Percentiles rank a stretch among this genome's conserved stretches.
phyloP scores from a whole-genome alignment of 495 filamentous ascomycete species.

The Aspergillus saccharolyticus region DNA sequence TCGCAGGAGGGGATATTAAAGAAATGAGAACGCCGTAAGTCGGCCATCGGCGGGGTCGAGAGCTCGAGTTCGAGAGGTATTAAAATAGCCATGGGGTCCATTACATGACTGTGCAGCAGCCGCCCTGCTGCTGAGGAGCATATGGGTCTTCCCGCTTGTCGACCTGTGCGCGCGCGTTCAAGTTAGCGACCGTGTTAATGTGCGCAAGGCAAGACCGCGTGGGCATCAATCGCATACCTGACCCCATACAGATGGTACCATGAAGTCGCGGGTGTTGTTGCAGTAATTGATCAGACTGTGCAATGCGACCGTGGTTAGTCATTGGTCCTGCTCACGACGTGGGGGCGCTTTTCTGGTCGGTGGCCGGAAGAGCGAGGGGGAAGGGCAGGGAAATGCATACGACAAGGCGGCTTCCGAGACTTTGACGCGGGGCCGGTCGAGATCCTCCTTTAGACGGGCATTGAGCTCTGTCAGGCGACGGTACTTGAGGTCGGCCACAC shows the following conservation, averaged over 20 bases:
- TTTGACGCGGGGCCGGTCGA: conserved; percentile 89
- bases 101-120: conserved; percentile 95
- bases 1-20: conserved; percentile 30
- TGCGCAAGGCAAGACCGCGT: background rate
- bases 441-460: conserved; percentile 85
- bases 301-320: conserved; percentile 18
- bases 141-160: conserved; percentile 95
- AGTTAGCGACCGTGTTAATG: conserved; percentile 1
- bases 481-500: conserved; percentile 96
- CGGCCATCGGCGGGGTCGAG: conserved; percentile 4
- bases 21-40: conserved; percentile 6
- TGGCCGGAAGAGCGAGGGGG: background rate
- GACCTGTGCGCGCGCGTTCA: conserved; percentile 42
- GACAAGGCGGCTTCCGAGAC: conserved; percentile 91
- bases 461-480: conserved; percentile 95
- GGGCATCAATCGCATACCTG: conserved; percentile 52
- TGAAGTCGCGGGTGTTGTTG: conserved; percentile 94
- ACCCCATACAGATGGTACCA: conserved; percentile 97
- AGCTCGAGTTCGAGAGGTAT: background rate
- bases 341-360: background rate
- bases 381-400: conserved; percentile 48
- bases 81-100: conserved; percentile 29
- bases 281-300: conserved; percentile 91
- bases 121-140: conserved; percentile 81
- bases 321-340: conserved; percentile 2